These are phyloP conservation scores for Mariannaea elegans DNA, from an alignment of 2,329 filamentous ascomycete species.

Conservation along the genomic window DNA sequence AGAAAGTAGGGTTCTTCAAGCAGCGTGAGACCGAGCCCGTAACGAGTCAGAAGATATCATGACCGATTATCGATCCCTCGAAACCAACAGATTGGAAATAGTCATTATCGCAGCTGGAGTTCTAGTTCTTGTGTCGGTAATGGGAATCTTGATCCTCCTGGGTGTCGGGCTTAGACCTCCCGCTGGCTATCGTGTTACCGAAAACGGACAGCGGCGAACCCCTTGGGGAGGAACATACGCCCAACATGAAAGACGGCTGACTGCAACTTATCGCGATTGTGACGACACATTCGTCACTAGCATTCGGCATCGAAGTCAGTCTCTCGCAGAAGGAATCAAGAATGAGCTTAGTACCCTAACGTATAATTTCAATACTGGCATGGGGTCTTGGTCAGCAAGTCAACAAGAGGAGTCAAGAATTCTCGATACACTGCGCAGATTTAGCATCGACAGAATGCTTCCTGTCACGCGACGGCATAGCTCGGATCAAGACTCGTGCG, in stretches of 20 bases:
- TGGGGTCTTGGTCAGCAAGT: constrained; percentile 16
- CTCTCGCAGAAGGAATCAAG: constrained; percentile 36
- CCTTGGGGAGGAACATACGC: constrained; percentile 30
- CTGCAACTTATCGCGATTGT: constrained; percentile 26
- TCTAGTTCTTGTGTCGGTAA: constrained; percentile 44
- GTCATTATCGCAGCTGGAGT: constrained; percentile 45
- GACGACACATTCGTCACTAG: constrained; percentile 34
- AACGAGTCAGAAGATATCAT: constrained; percentile 30
- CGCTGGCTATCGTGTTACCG: constrained; percentile 18
- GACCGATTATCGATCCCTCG: constrained; percentile 36
- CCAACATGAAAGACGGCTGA: constrained; percentile 15
- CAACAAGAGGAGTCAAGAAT: not conserved
- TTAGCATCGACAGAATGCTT: constrained; percentile 33
- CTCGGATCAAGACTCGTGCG: constrained; percentile 27
- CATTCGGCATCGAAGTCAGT: constrained; percentile 40
- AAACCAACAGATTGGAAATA: constrained; percentile 46
- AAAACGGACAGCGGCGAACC: constrained; percentile 29
- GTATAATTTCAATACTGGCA: constrained; percentile 27
- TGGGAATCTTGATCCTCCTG: constrained; percentile 45
- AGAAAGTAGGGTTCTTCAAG: too few species aligned
- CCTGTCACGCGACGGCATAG: constrained; percentile 16
- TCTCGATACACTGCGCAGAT: constrained; percentile 10
- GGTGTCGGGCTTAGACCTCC: constrained; percentile 36
- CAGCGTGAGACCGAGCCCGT: too few species aligned
- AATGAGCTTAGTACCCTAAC: constrained; percentile 35